Conservation (phyloP, 106 monocot species). For the Dioscorea alata region DNA sequence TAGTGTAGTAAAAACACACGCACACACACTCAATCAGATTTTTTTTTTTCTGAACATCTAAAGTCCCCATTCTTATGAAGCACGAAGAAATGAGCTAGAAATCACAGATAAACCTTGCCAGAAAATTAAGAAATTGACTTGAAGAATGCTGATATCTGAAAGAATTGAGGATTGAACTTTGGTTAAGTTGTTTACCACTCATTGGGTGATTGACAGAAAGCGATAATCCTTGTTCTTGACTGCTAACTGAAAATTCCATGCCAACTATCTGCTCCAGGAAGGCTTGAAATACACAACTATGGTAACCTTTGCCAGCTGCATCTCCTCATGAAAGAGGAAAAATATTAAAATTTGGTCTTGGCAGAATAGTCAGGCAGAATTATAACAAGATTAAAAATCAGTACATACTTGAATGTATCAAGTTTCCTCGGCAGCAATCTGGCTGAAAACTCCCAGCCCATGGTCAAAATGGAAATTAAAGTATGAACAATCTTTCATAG, state of each 20-base stretch:
- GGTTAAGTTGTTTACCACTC: constrained; percentile 41
- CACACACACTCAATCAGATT: no score
- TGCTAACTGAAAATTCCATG: constrained; percentile 46
- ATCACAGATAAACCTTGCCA: no score
- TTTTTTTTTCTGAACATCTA: no score
- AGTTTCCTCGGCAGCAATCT: constrained; percentile 29
- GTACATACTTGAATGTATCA: constrained; percentile 19
- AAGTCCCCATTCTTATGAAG: no score
- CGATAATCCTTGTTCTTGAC: constrained; percentile 23
- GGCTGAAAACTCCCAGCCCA: constrained; percentile 28
- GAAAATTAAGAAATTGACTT: no score
- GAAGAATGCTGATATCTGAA: neutral
- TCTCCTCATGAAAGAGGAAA: constrained; percentile 8
- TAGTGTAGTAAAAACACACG: no score
- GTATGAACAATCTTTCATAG: neutral
- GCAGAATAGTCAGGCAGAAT: neutral
- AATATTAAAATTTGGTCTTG: neutral
- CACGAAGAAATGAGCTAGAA: no score
- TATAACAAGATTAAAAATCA: neutral
- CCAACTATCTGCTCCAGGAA: constrained; percentile 57
- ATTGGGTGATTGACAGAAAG: constrained; percentile 46
- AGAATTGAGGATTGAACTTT: neutral
- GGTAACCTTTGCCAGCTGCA: constrained; percentile 10
- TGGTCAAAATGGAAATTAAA: constrained; percentile 4
- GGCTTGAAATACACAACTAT: constrained; percentile 34